A percentile compares a stretch with the other conserved stretches of the same genome.
Evolutionary conservation across 2,329 filamentous ascomycete species (phyloP).

Genomic region (Graphilbum fragrans): DNA sequence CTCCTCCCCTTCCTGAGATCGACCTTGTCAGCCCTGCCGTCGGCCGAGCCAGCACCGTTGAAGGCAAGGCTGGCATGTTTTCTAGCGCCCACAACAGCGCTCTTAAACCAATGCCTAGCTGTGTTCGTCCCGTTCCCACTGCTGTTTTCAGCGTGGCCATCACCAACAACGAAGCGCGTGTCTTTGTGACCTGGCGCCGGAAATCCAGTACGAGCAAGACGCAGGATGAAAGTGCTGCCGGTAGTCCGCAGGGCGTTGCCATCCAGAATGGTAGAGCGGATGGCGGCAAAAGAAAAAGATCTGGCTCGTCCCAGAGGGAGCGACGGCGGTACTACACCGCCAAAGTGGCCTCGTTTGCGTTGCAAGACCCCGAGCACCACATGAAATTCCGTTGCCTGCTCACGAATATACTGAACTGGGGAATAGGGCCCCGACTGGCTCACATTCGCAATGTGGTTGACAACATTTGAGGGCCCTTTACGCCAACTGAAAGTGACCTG

Average conservation of each 20-base stretch:
- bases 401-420: slow-evolving; percentile 1
- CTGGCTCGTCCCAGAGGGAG: neutral
- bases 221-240: no score
- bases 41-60: neutral
- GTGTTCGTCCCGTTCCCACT: neutral
- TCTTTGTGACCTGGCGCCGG: neutral
- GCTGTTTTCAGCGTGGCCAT: neutral
- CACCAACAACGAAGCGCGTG: neutral
- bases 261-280: no score
- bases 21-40: neutral
- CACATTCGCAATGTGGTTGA: neutral
- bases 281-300: no score
- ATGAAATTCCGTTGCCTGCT: slow-evolving; percentile 1
- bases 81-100: neutral
- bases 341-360: neutral
- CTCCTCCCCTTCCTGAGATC: neutral
- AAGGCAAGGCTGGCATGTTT: neutral
- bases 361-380: slow-evolving; percentile 1
- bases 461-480: no score
- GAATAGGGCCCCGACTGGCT: neutral
- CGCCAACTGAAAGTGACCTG: neutral
- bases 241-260: neutral
- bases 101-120: neutral
- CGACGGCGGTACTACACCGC: neutral
- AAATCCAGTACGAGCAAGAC: neutral